Evolutionary conservation across 441 rosid species (phyloP), one percentile per base, ranked within the genome.

Genomic region (Erodium chrysanthum): DNA sequence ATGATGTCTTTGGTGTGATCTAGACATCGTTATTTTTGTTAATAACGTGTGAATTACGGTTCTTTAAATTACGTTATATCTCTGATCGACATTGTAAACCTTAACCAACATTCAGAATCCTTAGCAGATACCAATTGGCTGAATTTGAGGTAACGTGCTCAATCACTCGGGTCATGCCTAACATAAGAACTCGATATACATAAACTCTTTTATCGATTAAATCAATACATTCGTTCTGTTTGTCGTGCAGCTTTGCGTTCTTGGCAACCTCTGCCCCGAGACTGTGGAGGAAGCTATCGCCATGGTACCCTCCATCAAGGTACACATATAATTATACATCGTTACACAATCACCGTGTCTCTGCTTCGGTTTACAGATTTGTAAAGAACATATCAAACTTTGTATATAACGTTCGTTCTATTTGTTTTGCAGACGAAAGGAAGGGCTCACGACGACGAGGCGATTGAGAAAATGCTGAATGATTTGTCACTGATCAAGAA

Each of bases 221-320:
- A n/a, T n/a, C n/a, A n/a, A 11, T 9, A n/a, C 14, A n/a, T 48
- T 48, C 3, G 5, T 14, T 14, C 4, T 48, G 54, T 48, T 61
- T 71, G 17, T 50, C 62, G 12, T 77, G 81, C 83, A 92, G 93
- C 88, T 89, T 11, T 92, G 97, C 74, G 96, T 93, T 71, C 96
- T 90, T 73, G 97, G 97, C 68, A 90, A 90, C 73, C 96, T 93
- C 52, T 90, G 97, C 76, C 96, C 98, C 31, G 96, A 90, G 78
- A 89, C 95, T 52, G 88, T 87, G 56, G 97, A 91, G 86, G 98
- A 93, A 84, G 96, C 97, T 21, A 84, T 89, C 59, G 93, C 93
- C 33, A 91, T 91, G 97, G 96, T 91, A 63, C 83, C 97, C 65
- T 91, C 95, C 25, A 83, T 88, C 69, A 88, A 85, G 90, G 92